Percentiles rank a stretch among this genome's conserved stretches.
Conservation (phyloP, 768 basidiomycete species). For the Aureoboletus auriporus region DNA sequence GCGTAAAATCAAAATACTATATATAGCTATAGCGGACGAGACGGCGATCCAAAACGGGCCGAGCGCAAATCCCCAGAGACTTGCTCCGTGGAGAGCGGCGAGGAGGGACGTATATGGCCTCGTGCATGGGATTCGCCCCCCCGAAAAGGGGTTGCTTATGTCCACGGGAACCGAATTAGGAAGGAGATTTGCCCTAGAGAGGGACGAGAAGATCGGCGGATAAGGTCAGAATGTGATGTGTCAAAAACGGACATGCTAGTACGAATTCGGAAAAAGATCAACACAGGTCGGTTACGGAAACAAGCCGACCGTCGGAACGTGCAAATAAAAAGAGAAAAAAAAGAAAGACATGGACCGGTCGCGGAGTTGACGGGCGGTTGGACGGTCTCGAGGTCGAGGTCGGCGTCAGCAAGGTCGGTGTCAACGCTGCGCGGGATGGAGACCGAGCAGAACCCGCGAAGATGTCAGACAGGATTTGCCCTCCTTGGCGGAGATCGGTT, state of each 20-base stretch:
- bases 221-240: constrained; percentile 26
- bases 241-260: constrained; percentile 8
- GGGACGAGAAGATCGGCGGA: constrained; percentile 35
- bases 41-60: constrained; percentile 23
- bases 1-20: constrained; percentile 31
- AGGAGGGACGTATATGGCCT: constrained; percentile 1
- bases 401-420: too few species aligned
- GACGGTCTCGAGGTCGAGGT: too few species aligned
- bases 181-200: constrained; percentile 24
- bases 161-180: constrained; percentile 27
- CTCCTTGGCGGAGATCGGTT: constrained; percentile 15
- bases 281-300: constrained; percentile 23
- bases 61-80: constrained; percentile 18
- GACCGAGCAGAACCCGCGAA: constrained; percentile 9
- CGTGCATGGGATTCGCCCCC: constrained; percentile 16
- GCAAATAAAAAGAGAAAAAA: neutral
- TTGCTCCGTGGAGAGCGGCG: constrained; percentile 21
- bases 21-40: constrained; percentile 2
- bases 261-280: constrained; percentile 29
- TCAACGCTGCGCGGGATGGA: too few species aligned
- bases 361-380: too few species aligned
- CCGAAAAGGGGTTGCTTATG: constrained; percentile 17
- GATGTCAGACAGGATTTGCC: constrained; percentile 19
- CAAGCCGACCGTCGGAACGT: constrained; percentile 1
- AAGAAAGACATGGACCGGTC: too few species aligned